Conservation (phyloP, 2,329 filamentous ascomycete species). For the Knoxdaviesia proteae region DNA sequence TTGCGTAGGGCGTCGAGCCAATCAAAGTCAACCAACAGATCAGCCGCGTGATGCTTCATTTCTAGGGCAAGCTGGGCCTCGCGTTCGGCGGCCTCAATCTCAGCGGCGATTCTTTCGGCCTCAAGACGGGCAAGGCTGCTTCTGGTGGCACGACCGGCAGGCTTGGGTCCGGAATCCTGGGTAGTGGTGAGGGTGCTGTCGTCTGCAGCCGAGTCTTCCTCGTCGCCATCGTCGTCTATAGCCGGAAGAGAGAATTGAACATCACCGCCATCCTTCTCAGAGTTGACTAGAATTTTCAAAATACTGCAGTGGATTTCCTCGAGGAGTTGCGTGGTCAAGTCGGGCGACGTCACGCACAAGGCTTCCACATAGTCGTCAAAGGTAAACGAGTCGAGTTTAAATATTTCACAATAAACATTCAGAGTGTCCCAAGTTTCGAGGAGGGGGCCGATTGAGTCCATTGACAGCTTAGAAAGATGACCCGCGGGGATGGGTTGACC, state of each 20-base stretch:
- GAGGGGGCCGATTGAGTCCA: slow-evolving; percentile 68
- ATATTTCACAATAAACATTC: slow-evolving; percentile 94
- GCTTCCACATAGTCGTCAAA: slow-evolving; percentile 92
- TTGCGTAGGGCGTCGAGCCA: slow-evolving; percentile 75
- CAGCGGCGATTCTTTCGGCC: slow-evolving; percentile 44
- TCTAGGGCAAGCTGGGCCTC: slow-evolving; percentile 21
- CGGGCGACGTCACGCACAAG: slow-evolving; percentile 54
- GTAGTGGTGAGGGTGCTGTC: slow-evolving; percentile 34
- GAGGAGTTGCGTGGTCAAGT: slow-evolving; percentile 63
- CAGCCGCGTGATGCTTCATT: slow-evolving; percentile 47
- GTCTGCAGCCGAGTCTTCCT: slow-evolving; percentile 39
- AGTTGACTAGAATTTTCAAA: slow-evolving; percentile 65
- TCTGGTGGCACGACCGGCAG: slow-evolving; percentile 51
- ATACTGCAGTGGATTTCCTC: slow-evolving; percentile 84
- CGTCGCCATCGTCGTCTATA: slow-evolving; percentile 49
- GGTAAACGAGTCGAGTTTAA: slow-evolving; percentile 86
- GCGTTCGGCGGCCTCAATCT: slow-evolving; percentile 31
- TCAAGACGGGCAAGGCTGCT: slow-evolving; percentile 72
- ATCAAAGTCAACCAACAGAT: slow-evolving; percentile 51
- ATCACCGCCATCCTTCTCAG: slow-evolving; percentile 55
- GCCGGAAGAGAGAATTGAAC: slow-evolving; percentile 62
- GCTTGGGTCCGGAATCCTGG: slow-evolving; percentile 34
- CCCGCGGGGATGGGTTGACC: not conserved
- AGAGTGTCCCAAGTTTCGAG: slow-evolving; percentile 91
- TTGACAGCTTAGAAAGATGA: slow-evolving; percentile 34